Base-by-base conservation (phyloP, 306 rosid genomes). In the Casuarina cunninghamiana region DNA sequence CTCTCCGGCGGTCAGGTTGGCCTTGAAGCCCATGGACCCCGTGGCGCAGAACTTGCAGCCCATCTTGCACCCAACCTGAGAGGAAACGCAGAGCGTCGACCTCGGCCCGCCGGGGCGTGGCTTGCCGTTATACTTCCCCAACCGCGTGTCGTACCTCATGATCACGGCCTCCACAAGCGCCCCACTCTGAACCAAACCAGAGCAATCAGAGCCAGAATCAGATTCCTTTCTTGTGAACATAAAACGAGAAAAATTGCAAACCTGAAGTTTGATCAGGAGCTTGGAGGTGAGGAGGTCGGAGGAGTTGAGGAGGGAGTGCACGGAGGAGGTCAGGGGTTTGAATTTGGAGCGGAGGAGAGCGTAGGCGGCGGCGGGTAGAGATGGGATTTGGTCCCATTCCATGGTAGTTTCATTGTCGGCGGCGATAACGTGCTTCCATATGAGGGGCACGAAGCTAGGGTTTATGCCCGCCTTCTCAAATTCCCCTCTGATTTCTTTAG, bases 41-140 rank as follows among this genome's bases (percentile, higher is more conserved):
- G 98, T 95, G 3, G 98, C 98, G 83, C 98, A 95, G 84, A 95
- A 95, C 3, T 83, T 91, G 86, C 98, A 95, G 46, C 97, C 98
- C 98, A 95, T 92, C 84, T 95, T 95, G 87, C 98, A 95, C 41
- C 98, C 98, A 51, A 92, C 98, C 96, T 95, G 98, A 53, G 98
- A 95, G n/a, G 97, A 90, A 48, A 92, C 86, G 55, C 97, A 95
- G 74, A 95, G 76, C 50, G 97, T 95, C 19, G 98, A 87, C 84
- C 97, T 85, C 6, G 71, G 74, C 65, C 97, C 97, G 62, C 97
- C 97, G 10, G 87, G 85, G 48, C 97, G 93, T 2, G 97, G 91
- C 88, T 95, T 80, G 10, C 97, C 97, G 38, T 71, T 89, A 63
- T 91, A 91, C 84, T 78, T 95, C 0, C 97, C 97, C 81, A 92